Percentiles rank a stretch among this genome's conserved stretches.
Evolutionary conservation across 139 green algal genomes (phyloP).

Genomic region (Monoraphidium neglectum): DNA sequence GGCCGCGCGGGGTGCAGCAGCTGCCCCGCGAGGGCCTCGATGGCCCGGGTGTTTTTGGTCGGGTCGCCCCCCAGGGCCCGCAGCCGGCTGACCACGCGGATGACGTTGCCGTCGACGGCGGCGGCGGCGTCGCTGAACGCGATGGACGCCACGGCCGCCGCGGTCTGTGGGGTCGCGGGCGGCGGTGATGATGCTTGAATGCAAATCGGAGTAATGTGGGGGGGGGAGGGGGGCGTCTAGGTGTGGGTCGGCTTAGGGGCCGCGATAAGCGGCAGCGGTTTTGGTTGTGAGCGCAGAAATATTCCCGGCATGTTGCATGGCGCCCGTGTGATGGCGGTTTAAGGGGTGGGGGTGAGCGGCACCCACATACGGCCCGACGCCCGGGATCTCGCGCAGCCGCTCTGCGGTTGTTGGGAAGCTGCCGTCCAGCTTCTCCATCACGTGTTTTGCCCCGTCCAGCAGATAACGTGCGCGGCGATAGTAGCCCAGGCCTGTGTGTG

Average conservation of each 20-base stretch:
- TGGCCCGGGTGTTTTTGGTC: not conserved
- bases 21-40: constrained; percentile 50
- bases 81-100: constrained; percentile 78
- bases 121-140: constrained; percentile 72
- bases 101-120: constrained; percentile 95
- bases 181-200: too few relatives aligned
- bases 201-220: not conserved
- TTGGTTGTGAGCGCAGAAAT: too few relatives aligned
- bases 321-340: too few relatives aligned
- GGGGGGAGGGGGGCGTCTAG: too few relatives aligned
- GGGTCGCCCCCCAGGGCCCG: constrained; percentile 38
- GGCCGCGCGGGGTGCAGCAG: constrained; percentile 74
- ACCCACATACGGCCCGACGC: constrained; percentile 23
- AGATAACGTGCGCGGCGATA: constrained; percentile 94
- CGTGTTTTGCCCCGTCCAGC: constrained; percentile 84
- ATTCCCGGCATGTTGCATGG: too few relatives aligned
- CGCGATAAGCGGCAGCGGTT: too few relatives aligned
- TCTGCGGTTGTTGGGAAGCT: constrained; percentile 58
- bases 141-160: constrained; percentile 88
- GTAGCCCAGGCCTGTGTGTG: constrained; percentile 86
- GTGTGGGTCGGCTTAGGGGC: too few relatives aligned
- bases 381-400: constrained; percentile 71
- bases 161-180: constrained; percentile 72
- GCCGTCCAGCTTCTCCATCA: constrained; percentile 64
- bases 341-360: too few relatives aligned